Evolutionary conservation across 2,329 filamentous ascomycete species (phyloP), one percentile per base, ranked within the genome.

Genomic region (Alternaria dauci): DNA sequence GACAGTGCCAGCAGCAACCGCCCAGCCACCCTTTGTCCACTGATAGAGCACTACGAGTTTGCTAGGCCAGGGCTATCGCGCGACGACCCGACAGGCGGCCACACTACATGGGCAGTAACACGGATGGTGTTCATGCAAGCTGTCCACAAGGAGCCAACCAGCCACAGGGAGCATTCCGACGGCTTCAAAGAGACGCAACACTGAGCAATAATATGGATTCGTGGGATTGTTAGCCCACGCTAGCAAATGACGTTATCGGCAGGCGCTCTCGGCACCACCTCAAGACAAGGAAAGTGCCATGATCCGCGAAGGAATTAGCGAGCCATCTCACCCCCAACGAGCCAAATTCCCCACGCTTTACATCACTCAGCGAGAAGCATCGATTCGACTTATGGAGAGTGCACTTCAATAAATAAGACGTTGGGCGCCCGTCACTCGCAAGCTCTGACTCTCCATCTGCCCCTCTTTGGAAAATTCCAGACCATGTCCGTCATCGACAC

Each of bases 401-500:
- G 41, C 55, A 39, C 23, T 51, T 52, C 47, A 65, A 66, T 66
- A 66, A 65, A 63, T 71, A 71, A 61, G 43, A 63, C 55, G 62
- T 71, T 61, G 58, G 55, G 58, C 55, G 47, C 62, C 68, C 62
- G 46, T 58, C 20, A 34, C 23, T 43, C 30, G 50, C 53, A 32
- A 39, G 36, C 44, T 47, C 30, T 36, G 20, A 42, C 36, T 55
- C 46, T 43, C 57, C 52, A 32, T 56, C 48, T 58, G 32, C 30
- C 47, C 52, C 50, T 66, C 50, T 52, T 52, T 48, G 20, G 55
- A 48, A 58, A 56, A 58, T 44, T 43, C 36, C 44, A 61, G 65
- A 72, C 64, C 23, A 91, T 91, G 88, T 75, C 88, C 43, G 76
- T 90, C 71, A 85, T 94, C 72, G 90, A 94, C 78, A 88, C 83